Conservation (phyloP, 257 asterid species). For the Knoxia roxburghii region DNA sequence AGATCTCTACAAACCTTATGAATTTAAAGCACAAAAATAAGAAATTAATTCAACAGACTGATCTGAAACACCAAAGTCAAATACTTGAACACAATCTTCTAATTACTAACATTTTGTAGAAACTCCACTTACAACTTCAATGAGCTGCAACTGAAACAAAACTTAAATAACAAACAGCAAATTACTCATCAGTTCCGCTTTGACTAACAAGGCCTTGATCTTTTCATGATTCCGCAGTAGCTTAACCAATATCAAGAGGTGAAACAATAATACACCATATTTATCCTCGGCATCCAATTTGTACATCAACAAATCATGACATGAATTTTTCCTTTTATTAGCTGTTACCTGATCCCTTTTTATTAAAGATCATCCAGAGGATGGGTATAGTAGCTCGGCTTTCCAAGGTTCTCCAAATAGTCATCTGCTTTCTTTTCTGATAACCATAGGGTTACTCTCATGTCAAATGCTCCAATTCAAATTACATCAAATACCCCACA, state of each 20-base stretch:
- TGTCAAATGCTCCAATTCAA: neutral
- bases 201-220: neutral
- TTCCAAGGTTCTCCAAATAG: neutral
- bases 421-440: neutral
- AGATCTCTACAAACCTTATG: neutral
- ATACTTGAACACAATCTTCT: neutral
- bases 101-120: neutral
- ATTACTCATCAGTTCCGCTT: neutral
- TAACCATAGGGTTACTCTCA: neutral
- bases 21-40: neutral
- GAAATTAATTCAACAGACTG: neutral
- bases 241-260: neutral
- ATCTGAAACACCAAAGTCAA: neutral
- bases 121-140: neutral
- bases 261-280: neutral
- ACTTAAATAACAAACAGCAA: neutral
- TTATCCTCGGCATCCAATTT: neutral
- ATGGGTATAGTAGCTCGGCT: too few relatives aligned
- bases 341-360: neutral
- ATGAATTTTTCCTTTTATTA: neutral
- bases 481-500: neutral
- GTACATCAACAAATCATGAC: neutral
- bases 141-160: neutral
- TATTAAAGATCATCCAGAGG: neutral
- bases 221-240: neutral